A percentile compares a stretch with the other conserved stretches of the same genome.
Evolutionary conservation across 2,329 filamentous ascomycete genomes (phyloP).

Genomic region (Aschersonia sp.): DNA sequence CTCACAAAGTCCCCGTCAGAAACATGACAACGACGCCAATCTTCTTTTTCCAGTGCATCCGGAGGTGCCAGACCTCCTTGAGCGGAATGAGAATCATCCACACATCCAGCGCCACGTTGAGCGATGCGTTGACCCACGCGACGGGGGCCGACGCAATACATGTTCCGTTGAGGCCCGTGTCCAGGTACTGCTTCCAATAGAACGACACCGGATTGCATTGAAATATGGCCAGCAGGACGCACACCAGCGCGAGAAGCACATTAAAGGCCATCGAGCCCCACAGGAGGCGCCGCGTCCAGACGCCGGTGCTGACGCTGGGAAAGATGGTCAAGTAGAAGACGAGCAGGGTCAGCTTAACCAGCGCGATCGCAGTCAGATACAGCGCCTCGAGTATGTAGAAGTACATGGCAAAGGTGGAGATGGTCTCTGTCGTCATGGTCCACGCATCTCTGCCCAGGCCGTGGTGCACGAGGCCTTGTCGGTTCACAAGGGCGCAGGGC

Average conservation of each 20-base stretch:
- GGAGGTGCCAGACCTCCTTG: slow-evolving; percentile 20
- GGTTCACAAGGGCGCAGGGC: slow-evolving; percentile 14
- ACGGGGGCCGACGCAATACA: slow-evolving; percentile 32
- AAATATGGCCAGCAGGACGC: slow-evolving; percentile 26
- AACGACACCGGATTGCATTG: slow-evolving; percentile 31
- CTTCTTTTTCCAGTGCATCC: slow-evolving; percentile 28
- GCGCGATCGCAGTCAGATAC: slow-evolving; percentile 27
- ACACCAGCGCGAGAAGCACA: slow-evolving; percentile 19
- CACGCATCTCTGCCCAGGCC: slow-evolving; percentile 32
- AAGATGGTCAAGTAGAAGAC: slow-evolving; percentile 38
- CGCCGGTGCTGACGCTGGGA: slow-evolving; percentile 16
- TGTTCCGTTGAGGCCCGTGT: slow-evolving; percentile 23
- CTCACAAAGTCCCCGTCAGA: slow-evolving; percentile 23
- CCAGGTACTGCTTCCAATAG: slow-evolving; percentile 32
- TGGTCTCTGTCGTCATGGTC: slow-evolving; percentile 21
- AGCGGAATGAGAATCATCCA: slow-evolving; percentile 33
- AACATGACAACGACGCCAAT: slow-evolving; percentile 30
- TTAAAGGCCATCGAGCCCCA: slow-evolving; percentile 22
- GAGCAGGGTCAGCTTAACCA: slow-evolving; percentile 32
- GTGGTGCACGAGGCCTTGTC: slow-evolving; percentile 13
- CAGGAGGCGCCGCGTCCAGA: slow-evolving; percentile 15
- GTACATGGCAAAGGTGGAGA: slow-evolving; percentile 24
- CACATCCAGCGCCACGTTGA: slow-evolving; percentile 32
- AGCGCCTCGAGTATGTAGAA: slow-evolving; percentile 24
- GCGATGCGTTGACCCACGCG: slow-evolving; percentile 31